Evolutionary conservation across 345 rosid species (phyloP).

Genomic region (Eucalyptus fibrosa): DNA sequence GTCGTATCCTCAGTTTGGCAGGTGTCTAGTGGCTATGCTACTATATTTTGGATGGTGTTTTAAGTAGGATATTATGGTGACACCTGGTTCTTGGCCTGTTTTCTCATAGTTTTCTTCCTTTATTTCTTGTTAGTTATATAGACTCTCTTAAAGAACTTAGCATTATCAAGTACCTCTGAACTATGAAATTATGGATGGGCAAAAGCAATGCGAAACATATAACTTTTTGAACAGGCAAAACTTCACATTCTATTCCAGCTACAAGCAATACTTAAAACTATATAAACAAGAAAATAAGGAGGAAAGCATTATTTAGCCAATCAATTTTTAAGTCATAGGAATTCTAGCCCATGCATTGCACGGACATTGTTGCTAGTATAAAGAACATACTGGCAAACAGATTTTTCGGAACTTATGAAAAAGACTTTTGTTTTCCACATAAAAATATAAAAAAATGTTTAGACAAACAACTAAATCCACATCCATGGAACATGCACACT

Average conservation of each 20-base stretch:
- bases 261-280: neutral
- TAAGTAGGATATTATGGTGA: neutral
- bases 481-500: neutral
- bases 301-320: neutral
- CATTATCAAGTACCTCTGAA: neutral
- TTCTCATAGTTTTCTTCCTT: neutral
- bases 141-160: neutral
- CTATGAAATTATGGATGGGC: neutral
- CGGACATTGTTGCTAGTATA: neutral
- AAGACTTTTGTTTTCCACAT: neutral
- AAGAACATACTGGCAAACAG: neutral
- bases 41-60: neutral
- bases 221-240: neutral
- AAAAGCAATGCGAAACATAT: neutral
- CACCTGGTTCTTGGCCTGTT: neutral
- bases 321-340: neutral
- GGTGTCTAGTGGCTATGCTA: neutral
- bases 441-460: neutral
- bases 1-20: neutral
- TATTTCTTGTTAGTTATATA: neutral
- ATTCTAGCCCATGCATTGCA: neutral
- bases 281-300: neutral
- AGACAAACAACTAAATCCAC: neutral
- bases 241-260: neutral
- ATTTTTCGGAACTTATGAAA: neutral